Evolutionary conservation across 805 yeast species (phyloP).

Genomic region (Wickerhamomyces chambardii): DNA sequence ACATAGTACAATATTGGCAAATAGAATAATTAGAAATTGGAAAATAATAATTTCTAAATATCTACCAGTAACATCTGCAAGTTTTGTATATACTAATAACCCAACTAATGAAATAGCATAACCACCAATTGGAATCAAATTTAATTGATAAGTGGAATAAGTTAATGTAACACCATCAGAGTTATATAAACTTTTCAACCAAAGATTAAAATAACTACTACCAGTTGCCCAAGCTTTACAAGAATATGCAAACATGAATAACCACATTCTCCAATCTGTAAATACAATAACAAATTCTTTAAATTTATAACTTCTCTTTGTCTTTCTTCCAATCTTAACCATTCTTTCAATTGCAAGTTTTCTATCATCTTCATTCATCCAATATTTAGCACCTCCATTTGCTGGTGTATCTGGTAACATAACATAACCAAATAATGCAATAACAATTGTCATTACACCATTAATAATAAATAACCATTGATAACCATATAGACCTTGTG

Average conservation of each 20-base stretch:
- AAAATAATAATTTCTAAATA: neutral
- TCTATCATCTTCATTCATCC: slow-evolving; percentile 49
- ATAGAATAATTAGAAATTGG: neutral
- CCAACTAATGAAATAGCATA: slow-evolving; percentile 4
- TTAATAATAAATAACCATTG: slow-evolving; percentile 75
- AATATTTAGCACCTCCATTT: slow-evolving; percentile 22
- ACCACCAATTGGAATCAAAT: slow-evolving; percentile 6
- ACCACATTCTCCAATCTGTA: slow-evolving; percentile 6
- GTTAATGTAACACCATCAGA: slow-evolving; percentile 4
- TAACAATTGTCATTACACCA: slow-evolving; percentile 54
- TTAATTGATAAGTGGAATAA: slow-evolving; percentile 1
- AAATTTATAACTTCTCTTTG: neutral
- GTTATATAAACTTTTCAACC: slow-evolving; percentile 7
- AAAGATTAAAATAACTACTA: slow-evolving; percentile 7
- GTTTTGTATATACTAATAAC: slow-evolving; percentile 3
- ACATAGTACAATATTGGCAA: slow-evolving; percentile 2
- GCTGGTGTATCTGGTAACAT: slow-evolving; percentile 67
- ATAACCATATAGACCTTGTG: slow-evolving; percentile 60
- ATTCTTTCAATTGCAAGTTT: slow-evolving; percentile 39
- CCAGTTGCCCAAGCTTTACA: slow-evolving; percentile 4
- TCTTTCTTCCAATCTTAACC: slow-evolving; percentile 31
- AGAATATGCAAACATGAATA: slow-evolving; percentile 8
- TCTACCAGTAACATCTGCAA: slow-evolving; percentile 2
- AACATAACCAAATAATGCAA: slow-evolving; percentile 58
- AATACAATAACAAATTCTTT: slow-evolving; percentile 1